phyloP scores from a whole-genome alignment of 192 early-diverging fungal genomes.

The Kappamyces sp. region DNA sequence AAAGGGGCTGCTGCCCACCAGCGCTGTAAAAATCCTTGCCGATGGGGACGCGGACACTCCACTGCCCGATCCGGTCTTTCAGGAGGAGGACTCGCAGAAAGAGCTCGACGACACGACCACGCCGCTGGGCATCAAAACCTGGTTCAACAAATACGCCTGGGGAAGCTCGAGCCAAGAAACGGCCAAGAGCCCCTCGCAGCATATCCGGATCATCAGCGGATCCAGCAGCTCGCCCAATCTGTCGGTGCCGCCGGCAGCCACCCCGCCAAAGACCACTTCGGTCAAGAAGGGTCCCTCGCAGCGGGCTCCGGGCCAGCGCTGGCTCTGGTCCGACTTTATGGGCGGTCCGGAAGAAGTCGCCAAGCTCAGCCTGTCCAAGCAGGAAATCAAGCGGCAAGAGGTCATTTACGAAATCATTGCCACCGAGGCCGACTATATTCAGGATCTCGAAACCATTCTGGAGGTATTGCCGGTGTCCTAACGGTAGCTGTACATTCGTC shows the following conservation, averaged over 20 bases:
- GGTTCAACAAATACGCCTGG: conserved; percentile 17
- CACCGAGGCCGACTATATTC: conserved; percentile 87
- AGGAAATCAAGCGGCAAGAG: conserved; percentile 85
- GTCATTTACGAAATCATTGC: conserved; percentile 88
- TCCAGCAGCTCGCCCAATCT: too few relatives aligned
- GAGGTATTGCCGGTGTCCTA: conserved; percentile 41
- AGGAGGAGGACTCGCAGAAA: too few relatives aligned
- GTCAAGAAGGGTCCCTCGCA: not conserved
- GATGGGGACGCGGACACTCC: not conserved
- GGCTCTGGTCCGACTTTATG: conserved; percentile 40
- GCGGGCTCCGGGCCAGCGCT: conserved; percentile 15
- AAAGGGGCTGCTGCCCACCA: conserved; percentile 16
- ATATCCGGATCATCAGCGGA: too few relatives aligned
- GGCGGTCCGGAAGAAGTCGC: conserved; percentile 50
- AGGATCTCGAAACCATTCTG: conserved; percentile 76
- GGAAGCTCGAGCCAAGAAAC: too few relatives aligned
- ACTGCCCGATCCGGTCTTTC: not conserved
- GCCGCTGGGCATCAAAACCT: conserved; percentile 3
- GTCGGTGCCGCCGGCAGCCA: not conserved
- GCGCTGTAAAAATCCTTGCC: conserved; percentile 16
- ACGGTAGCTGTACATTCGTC: conserved; percentile 38
- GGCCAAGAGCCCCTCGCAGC: too few relatives aligned
- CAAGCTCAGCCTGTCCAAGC: conserved; percentile 51
- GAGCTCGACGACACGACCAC: not conserved
- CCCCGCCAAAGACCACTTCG: not conserved